Evolutionary conservation across 129 eudicot species (phyloP).

Genomic region (Artemisia tridentata): DNA sequence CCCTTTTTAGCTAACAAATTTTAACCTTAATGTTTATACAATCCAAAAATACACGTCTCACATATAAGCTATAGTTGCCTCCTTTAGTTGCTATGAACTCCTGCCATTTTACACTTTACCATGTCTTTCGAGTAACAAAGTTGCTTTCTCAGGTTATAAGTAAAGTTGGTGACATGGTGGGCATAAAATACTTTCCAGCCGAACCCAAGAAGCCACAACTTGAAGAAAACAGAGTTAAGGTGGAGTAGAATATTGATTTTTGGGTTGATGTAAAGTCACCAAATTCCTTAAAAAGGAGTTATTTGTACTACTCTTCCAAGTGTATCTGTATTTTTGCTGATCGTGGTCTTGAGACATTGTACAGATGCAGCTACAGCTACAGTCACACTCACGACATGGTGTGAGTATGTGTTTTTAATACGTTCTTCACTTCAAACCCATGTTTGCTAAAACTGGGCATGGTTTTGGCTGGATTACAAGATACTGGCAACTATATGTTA

Average conservation of each 20-base stretch:
- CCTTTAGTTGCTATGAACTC: not conserved
- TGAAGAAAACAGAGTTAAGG: conserved; percentile 60
- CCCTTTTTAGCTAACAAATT: no score
- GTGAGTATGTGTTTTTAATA: conserved; percentile 26
- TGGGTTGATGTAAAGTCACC: conserved; percentile 12
- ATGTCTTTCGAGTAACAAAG: conserved; percentile 16
- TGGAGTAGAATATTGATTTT: conserved; percentile 34
- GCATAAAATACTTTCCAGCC: conserved; percentile 94
- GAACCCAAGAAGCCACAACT: conserved; percentile 79
- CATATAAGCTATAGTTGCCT: no score
- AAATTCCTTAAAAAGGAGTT: conserved; percentile 7
- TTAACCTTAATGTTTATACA: no score
- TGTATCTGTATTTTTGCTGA: conserved; percentile 25
- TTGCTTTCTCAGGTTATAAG: conserved; percentile 65
- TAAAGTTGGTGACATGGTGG: conserved; percentile 85
- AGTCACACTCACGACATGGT: not conserved
- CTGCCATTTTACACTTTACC: not conserved
- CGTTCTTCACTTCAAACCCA: conserved; percentile 7
- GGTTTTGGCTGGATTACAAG: conserved; percentile 22
- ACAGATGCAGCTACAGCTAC: conserved; percentile 34
- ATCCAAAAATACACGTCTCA: no score
- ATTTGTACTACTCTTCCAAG: conserved; percentile 12
- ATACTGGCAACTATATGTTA: conserved; percentile 23
- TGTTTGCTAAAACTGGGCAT: conserved; percentile 21
- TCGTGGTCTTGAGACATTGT: conserved; percentile 22